Conservation (phyloP, 345 rosid genomes). For the Eucalyptus curtisii region DNA sequence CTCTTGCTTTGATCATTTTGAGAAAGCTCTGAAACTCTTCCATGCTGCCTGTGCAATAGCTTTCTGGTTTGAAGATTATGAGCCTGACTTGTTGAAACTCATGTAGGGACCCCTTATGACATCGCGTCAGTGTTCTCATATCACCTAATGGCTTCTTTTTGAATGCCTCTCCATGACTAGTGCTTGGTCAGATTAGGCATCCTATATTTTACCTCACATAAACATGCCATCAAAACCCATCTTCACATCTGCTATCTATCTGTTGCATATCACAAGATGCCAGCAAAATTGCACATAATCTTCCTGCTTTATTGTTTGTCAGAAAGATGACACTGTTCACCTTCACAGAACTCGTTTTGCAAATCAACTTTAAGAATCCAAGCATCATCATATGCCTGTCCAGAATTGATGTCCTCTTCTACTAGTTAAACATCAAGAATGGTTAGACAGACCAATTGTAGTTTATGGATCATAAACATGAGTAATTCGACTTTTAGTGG, state of each 20-base stretch:
- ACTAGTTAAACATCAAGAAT: background rate
- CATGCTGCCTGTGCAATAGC: conserved; percentile 8
- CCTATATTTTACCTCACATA: background rate
- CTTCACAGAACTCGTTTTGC: background rate
- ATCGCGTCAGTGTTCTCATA: background rate
- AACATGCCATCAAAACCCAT: background rate
- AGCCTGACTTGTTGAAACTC: background rate
- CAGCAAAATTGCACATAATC: background rate
- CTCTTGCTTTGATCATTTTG: conserved; percentile 9
- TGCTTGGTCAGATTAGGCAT: background rate
- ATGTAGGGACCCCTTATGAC: background rate
- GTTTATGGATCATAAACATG: background rate
- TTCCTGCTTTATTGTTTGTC: background rate
- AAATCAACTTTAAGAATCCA: background rate
- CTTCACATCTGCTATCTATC: fast-evolving
- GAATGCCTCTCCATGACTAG: background rate
- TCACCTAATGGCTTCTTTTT: background rate
- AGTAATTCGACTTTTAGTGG: background rate
- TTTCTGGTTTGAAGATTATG: background rate
- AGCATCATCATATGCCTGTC: background rate
- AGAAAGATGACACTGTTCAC: background rate
- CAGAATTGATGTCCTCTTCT: background rate
- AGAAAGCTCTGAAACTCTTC: conserved; percentile 8
- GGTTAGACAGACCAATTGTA: background rate
- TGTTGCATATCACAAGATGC: background rate